phyloP scores from a whole-genome alignment of 768 basidiomycete species.

The Pisolithus microcarpus region DNA sequence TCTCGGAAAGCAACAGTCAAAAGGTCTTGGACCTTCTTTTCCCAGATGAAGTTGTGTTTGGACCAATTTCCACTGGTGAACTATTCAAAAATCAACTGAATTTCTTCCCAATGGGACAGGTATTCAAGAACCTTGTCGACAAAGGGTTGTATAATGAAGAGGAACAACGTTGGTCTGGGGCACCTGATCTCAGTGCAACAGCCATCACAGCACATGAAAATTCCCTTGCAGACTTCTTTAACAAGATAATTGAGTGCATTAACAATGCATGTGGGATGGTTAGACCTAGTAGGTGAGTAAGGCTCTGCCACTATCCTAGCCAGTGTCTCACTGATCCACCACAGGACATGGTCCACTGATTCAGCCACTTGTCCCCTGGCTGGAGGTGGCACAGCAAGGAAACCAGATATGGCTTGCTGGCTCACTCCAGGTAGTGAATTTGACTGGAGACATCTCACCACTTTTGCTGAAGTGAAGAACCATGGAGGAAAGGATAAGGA shows the following conservation, averaged over 20 bases:
- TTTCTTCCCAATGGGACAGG: background rate
- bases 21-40: slow-evolving; percentile 1
- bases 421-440: background rate
- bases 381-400: background rate
- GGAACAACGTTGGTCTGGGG: background rate
- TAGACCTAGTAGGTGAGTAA: background rate
- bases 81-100: background rate
- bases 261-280: background rate
- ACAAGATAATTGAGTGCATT: background rate
- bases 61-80: background rate
- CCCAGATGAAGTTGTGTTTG: background rate
- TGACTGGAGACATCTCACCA: slow-evolving; percentile 1
- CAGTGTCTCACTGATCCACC: background rate
- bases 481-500: background rate
- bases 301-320: background rate
- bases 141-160: background rate
- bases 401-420: slow-evolving; percentile 1
- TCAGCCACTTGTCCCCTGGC: background rate
- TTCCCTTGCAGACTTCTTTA: background rate
- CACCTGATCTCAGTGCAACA: background rate
- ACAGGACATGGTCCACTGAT: background rate
- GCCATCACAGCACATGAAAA: background rate
- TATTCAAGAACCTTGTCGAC: background rate
- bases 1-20: too few species aligned
- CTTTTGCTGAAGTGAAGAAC: slow-evolving; percentile 4